Evolutionary conservation across 805 yeast genomes (phyloP).

Genomic region (Torulaspora maleeae): DNA sequence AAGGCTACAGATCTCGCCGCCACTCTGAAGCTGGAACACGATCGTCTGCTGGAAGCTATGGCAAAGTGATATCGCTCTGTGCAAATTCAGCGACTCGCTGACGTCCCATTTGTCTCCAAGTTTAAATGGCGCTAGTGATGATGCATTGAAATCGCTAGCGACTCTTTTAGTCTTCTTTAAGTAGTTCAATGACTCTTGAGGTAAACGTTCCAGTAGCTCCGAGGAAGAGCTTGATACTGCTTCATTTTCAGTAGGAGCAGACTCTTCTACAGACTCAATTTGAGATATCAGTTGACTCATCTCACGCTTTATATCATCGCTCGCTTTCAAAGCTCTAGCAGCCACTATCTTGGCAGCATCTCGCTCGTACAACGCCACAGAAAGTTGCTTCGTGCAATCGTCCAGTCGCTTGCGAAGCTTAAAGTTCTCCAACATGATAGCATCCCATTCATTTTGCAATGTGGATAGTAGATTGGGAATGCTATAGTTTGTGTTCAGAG

Average conservation of each 20-base stretch:
- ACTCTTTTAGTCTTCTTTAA: slow-evolving; percentile 8
- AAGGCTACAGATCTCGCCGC: not conserved
- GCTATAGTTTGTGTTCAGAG: slow-evolving; percentile 38
- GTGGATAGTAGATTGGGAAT: slow-evolving; percentile 73
- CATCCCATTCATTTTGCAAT: slow-evolving; percentile 88
- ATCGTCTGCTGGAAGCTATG: not conserved
- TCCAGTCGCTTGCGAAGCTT: slow-evolving; percentile 67
- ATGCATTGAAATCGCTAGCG: not conserved
- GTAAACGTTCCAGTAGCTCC: slow-evolving; percentile 2
- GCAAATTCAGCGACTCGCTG: not conserved
- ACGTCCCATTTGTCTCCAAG: slow-evolving; percentile 4
- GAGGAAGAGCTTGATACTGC: not conserved
- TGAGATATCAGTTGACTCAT: slow-evolving; percentile 50
- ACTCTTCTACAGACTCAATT: slow-evolving; percentile 30
- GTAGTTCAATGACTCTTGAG: slow-evolving; percentile 7
- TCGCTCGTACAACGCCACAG: slow-evolving; percentile 72
- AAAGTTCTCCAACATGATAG: slow-evolving; percentile 75
- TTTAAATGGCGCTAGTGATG: slow-evolving; percentile 2
- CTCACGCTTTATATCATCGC: slow-evolving; percentile 69
- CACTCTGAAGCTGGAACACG: slow-evolving; percentile 2
- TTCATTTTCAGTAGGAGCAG: not conserved
- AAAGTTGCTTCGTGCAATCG: slow-evolving; percentile 63
- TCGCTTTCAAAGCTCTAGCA: slow-evolving; percentile 63
- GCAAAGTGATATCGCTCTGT: slow-evolving; percentile 3
- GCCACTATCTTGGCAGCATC: slow-evolving; percentile 92